Conservation (phyloP, 2,329 filamentous ascomycete species). For the Macrophomina tecta region DNA sequence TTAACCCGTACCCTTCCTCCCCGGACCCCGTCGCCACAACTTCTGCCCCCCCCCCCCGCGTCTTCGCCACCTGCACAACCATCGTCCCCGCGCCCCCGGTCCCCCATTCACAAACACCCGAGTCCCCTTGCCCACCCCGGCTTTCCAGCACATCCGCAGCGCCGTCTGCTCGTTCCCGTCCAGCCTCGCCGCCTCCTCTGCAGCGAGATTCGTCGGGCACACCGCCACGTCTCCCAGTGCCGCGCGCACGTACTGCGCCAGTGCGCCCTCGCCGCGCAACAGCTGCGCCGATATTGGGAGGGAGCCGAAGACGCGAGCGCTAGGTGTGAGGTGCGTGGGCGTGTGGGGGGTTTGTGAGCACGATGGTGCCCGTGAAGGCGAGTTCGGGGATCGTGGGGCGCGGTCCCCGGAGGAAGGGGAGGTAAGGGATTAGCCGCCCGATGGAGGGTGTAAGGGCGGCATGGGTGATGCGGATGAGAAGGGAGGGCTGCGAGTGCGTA, state of each 20-base stretch:
- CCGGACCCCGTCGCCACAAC: constrained; percentile 56
- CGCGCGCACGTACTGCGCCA: constrained; percentile 50
- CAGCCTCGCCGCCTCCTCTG: constrained; percentile 48
- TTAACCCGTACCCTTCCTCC: constrained; percentile 48
- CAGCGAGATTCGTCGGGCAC: constrained; percentile 38
- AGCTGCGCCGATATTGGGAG: constrained; percentile 39
- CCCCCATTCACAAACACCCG: constrained; percentile 57
- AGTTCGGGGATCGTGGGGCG: constrained; percentile 49
- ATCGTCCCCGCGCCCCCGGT: constrained; percentile 59
- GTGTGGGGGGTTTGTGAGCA: constrained; percentile 21
- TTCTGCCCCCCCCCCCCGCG: constrained; percentile 37
- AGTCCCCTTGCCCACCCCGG: constrained; percentile 42
- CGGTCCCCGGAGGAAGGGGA: constrained; percentile 47
- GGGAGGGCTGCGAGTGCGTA: background rate
- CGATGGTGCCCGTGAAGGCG: constrained; percentile 50
- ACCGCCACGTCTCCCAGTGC: constrained; percentile 41
- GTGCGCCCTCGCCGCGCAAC: constrained; percentile 46
- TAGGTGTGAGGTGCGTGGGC: constrained; percentile 35
- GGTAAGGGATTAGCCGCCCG: constrained; percentile 49
- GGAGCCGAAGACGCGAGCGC: constrained; percentile 49
- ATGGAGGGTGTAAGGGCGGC: constrained; percentile 51
- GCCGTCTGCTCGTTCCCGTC: constrained; percentile 51
- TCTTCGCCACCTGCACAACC: constrained; percentile 52
- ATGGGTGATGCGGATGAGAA: constrained; percentile 40
- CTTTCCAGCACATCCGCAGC: constrained; percentile 41